Evolutionary conservation across 352 stramenopile genomes (phyloP).

Genomic region (Phytophthora pseudosyringae): DNA sequence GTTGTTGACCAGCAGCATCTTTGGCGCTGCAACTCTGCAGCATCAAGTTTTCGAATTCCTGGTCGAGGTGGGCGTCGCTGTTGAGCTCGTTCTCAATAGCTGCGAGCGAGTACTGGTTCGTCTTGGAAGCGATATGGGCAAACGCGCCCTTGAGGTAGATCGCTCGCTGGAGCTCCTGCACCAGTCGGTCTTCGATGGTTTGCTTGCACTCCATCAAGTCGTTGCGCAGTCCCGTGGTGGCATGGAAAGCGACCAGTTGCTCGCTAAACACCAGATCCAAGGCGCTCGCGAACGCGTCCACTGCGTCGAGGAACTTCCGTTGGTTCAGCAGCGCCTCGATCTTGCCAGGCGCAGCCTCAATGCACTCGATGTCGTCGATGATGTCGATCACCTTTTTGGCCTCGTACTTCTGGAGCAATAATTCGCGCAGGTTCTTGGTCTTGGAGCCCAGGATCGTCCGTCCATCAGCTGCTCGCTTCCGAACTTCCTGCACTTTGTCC

Average conservation of each 20-base stretch:
- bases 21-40: slow-evolving; percentile 34
- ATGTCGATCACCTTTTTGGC: slow-evolving; percentile 86
- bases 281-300: slow-evolving; percentile 77
- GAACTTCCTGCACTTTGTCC: slow-evolving; percentile 72
- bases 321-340: slow-evolving; percentile 65
- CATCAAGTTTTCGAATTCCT: slow-evolving; percentile 68
- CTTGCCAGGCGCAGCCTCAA: slow-evolving; percentile 71
- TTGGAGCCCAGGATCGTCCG: slow-evolving; percentile 85
- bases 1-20: not conserved
- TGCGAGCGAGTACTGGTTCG: slow-evolving; percentile 74
- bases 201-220: slow-evolving; percentile 89
- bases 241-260: slow-evolving; percentile 79
- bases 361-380: slow-evolving; percentile 86
- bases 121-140: slow-evolving; percentile 54
- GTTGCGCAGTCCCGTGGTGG: slow-evolving; percentile 75
- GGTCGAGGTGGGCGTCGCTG: slow-evolving; percentile 64
- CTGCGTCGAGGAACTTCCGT: slow-evolving; percentile 62
- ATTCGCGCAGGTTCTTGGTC: slow-evolving; percentile 82
- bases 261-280: slow-evolving; percentile 85
- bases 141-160: slow-evolving; percentile 82
- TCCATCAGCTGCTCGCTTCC: slow-evolving; percentile 72
- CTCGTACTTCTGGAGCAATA: slow-evolving; percentile 84
- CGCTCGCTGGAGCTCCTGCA: slow-evolving; percentile 71
- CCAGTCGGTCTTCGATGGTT: slow-evolving; percentile 78
- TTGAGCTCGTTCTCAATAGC: slow-evolving; percentile 77